These are phyloP conservation scores for Teratosphaeria viscida DNA, from an alignment of 2,329 filamentous ascomycete genomes.

Conservation along the genomic window DNA sequence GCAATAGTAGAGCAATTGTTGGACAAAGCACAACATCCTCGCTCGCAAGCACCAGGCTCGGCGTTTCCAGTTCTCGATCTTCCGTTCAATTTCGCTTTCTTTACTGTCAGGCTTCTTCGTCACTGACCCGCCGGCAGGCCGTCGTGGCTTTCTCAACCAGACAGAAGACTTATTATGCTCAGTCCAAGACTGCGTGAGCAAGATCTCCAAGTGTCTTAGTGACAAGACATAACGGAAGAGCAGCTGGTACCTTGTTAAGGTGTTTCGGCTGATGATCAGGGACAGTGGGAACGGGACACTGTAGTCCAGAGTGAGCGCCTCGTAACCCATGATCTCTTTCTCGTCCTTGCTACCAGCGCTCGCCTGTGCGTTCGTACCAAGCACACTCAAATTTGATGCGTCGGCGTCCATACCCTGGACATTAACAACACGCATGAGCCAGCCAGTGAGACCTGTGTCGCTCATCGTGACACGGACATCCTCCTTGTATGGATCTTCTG, in stretches of 20 bases:
- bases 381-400: constrained; percentile 42
- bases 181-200: constrained; percentile 80
- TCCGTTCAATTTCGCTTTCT: constrained; percentile 40
- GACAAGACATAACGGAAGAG: constrained; percentile 91
- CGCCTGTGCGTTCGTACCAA: constrained; percentile 58
- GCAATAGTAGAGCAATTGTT: constrained; percentile 93
- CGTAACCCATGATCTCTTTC: constrained; percentile 81
- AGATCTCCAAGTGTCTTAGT: constrained; percentile 76
- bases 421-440: constrained; percentile 90
- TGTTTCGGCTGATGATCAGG: constrained; percentile 90
- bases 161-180: constrained; percentile 70
- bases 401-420: constrained; percentile 81
- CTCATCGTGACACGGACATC: constrained; percentile 98
- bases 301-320: constrained; percentile 89
- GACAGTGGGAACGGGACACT: constrained; percentile 89
- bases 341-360: constrained; percentile 53
- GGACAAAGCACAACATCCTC: constrained; percentile 93
- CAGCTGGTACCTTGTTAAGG: constrained; percentile 90
- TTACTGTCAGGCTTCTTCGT: background rate
- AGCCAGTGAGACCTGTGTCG: constrained; percentile 82
- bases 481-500: constrained; percentile 93
- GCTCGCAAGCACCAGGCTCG: constrained; percentile 84
- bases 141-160: constrained; percentile 56
- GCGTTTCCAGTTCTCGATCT: constrained; percentile 84
- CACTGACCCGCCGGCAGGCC: background rate